Conservation (phyloP, 768 basidiomycete genomes). For the Candolleomyces efflorescens region DNA sequence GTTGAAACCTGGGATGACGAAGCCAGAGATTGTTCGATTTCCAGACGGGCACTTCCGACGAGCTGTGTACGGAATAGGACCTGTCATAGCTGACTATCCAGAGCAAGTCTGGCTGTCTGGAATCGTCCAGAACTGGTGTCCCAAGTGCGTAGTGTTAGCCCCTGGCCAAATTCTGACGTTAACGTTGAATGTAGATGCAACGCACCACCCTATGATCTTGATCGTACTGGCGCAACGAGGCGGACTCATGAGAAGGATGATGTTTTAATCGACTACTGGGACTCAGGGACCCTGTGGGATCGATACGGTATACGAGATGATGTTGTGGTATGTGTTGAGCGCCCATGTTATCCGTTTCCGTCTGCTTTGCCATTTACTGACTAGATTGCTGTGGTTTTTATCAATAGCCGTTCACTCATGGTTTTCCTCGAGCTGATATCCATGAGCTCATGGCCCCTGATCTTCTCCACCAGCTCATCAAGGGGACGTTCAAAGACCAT, state of each 20-base stretch:
- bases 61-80: conserved; percentile 25
- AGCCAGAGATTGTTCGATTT: conserved; percentile 19
- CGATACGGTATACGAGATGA: not conserved
- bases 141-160: conserved; percentile 10
- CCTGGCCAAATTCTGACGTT: too few species aligned
- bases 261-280: not conserved
- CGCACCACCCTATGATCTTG: not conserved
- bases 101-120: conserved; percentile 27
- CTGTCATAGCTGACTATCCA: conserved; percentile 35
- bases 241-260: not conserved
- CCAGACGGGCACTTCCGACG: conserved; percentile 29
- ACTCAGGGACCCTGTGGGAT: not conserved
- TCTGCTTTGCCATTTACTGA: not conserved
- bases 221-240: not conserved
- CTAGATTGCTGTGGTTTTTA: not conserved
- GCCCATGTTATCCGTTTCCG: accelerated
- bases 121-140: conserved; percentile 23
- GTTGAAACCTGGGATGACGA: conserved; percentile 15
- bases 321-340: not conserved
- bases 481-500: conserved; percentile 39
- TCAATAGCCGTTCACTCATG: conserved; percentile 23
- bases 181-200: too few species aligned
- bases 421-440: conserved; percentile 29
- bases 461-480: conserved; percentile 34
- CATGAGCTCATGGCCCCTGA: conserved; percentile 27